These are phyloP conservation scores for Sphaerulina vaccinii DNA, from an alignment of 2,329 filamentous ascomycete species.

Conservation along the genomic window DNA sequence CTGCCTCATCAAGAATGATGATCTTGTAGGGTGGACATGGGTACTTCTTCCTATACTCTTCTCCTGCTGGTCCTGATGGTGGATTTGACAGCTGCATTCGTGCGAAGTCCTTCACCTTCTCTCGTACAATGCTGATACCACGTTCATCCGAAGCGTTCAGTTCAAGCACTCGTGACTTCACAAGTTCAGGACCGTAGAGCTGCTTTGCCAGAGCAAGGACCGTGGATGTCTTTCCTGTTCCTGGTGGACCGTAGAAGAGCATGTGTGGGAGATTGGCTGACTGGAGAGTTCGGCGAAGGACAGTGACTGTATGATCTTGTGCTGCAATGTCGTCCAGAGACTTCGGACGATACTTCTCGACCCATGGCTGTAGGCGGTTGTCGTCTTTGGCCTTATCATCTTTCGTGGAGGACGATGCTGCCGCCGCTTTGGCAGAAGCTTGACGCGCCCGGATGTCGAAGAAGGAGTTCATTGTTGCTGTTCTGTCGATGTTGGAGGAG, in stretches of 20 bases:
- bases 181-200: constrained; percentile 91
- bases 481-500: not conserved
- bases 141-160: constrained; percentile 99
- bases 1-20: constrained; percentile 95
- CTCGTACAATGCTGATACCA: constrained; percentile 92
- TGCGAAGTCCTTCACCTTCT: constrained; percentile 98
- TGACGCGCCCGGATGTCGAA: constrained; percentile 91
- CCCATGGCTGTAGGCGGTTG: constrained; percentile 81
- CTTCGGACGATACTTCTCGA: constrained; percentile 73
- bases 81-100: constrained; percentile 89
- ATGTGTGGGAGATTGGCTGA: constrained; percentile 98
- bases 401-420: constrained; percentile 66
- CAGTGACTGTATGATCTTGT: constrained; percentile 93
- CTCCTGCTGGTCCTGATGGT: constrained; percentile 61
- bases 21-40: constrained; percentile 99
- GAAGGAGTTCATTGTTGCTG: constrained; percentile 72
- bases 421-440: constrained; percentile 65
- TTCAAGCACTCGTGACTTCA: constrained; percentile 92
- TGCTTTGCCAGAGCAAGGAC: constrained; percentile 96
- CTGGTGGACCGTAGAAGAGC: constrained; percentile 97
- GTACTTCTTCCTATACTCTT: constrained; percentile 63
- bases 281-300: constrained; percentile 88
- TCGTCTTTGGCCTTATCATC: constrained; percentile 61
- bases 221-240: constrained; percentile 96
- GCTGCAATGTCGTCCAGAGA: constrained; percentile 91